phyloP scores from a whole-genome alignment of 2,329 filamentous ascomycete genomes.

The Calonectria montana region DNA sequence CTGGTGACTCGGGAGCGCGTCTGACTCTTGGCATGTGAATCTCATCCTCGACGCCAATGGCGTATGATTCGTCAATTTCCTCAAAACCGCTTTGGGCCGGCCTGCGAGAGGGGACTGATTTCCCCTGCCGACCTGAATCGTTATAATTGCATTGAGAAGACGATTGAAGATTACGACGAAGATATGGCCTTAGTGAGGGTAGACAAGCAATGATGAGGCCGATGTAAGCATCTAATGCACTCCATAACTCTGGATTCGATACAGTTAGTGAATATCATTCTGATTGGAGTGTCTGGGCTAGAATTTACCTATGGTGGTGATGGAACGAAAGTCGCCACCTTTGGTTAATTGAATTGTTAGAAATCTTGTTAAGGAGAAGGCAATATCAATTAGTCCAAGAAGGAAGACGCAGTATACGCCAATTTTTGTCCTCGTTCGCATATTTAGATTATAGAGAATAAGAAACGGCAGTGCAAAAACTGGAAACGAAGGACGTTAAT shows the following conservation, averaged over 20 bases:
- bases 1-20: background rate
- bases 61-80: background rate
- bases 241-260: background rate
- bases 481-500: background rate
- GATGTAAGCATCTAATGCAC: background rate
- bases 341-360: background rate
- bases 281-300: background rate
- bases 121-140: background rate
- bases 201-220: background rate
- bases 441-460: background rate
- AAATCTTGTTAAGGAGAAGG: background rate
- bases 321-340: background rate
- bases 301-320: background rate
- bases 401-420: background rate
- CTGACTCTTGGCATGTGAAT: background rate
- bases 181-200: background rate
- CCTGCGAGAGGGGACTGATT: background rate
- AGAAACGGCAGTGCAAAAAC: background rate
- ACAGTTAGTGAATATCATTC: too few relatives aligned
- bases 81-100: background rate
- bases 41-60: background rate
- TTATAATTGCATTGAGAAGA: background rate
- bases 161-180: background rate
- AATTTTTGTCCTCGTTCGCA: background rate
- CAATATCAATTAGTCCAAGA: background rate